Evolutionary conservation across 192 early-diverging fungal species (phyloP).

Genomic region (Geosiphon pyriformis): DNA sequence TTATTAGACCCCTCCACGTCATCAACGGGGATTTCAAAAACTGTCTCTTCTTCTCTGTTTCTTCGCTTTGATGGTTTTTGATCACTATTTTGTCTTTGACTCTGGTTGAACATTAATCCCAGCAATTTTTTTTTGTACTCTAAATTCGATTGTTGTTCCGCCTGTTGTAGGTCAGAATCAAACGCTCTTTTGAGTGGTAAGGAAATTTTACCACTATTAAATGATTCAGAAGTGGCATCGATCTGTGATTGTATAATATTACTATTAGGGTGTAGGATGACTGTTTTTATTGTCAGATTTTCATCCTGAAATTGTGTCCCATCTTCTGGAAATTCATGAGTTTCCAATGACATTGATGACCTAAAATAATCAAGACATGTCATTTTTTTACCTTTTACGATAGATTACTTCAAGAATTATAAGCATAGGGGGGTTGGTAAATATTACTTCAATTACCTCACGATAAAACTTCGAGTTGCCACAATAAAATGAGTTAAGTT

Average conservation of each 20-base stretch:
- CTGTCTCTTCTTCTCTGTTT: not conserved
- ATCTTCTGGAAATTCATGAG: constrained; percentile 50
- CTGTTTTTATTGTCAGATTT: constrained; percentile 60
- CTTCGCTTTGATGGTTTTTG: not conserved
- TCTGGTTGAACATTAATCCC: constrained; percentile 20
- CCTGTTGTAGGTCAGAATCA: not conserved
- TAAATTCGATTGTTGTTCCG: constrained; percentile 1
- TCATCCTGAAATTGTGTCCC: constrained; percentile 52
- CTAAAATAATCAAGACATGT: constrained; percentile 18
- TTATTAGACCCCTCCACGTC: constrained; percentile 26
- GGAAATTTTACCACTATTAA: not conserved
- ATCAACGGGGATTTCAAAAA: constrained; percentile 9
- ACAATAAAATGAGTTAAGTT: constrained; percentile 79
- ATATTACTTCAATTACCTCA: constrained; percentile 37
- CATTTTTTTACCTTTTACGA: not conserved
- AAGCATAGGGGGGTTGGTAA: not conserved
- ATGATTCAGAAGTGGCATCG: constrained; percentile 7
- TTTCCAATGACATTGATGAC: constrained; percentile 44
- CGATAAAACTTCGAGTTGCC: constrained; percentile 73
- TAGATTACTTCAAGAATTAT: not conserved
- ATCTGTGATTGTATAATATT: constrained; percentile 21
- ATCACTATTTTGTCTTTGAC: not conserved
- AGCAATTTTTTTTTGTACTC: constrained; percentile 19
- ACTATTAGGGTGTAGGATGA: constrained; percentile 54
- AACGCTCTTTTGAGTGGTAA: constrained; percentile 1